A percentile compares a stretch with the other conserved stretches of the same genome.
Evolutionary conservation across 2,329 filamentous ascomycete genomes (phyloP).

Genomic region (Verruconis gallopava): DNA sequence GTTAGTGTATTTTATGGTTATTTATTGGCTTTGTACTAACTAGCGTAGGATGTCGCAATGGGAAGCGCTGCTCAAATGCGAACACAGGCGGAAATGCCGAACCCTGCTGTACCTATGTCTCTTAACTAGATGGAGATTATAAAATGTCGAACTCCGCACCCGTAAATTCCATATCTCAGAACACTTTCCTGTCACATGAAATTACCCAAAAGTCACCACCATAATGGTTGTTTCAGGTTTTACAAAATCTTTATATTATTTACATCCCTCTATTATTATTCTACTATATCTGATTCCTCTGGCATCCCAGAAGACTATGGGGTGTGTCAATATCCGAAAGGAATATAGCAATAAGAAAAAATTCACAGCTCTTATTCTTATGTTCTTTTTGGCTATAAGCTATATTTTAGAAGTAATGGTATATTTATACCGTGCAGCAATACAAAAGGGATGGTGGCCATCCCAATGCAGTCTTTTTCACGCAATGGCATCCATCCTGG

Average conservation of each 20-base stretch:
- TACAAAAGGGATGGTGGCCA: slow-evolving; percentile 8
- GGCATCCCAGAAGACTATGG: slow-evolving; percentile 7
- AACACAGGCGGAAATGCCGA: too few species aligned
- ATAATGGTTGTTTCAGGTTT: background rate
- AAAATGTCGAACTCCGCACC: too few species aligned
- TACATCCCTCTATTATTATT: slow-evolving; percentile 9
- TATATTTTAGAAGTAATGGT: slow-evolving; percentile 6
- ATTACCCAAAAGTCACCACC: background rate
- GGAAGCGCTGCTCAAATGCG: too few species aligned
- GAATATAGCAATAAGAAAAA: background rate
- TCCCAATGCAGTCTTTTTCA: slow-evolving; percentile 9
- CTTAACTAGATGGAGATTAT: too few species aligned
- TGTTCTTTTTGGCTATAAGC: slow-evolving; percentile 9
- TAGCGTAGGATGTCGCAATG: too few species aligned
- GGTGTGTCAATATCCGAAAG: background rate
- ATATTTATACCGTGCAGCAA: slow-evolving; percentile 9
- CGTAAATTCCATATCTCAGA: too few species aligned
- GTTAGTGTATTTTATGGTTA: too few species aligned
- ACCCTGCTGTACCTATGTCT: too few species aligned
- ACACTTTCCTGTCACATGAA: too few species aligned
- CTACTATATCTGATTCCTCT: slow-evolving; percentile 8
- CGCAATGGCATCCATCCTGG: slow-evolving; percentile 7
- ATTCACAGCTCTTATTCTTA: slow-evolving; percentile 7
- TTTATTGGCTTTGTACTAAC: too few species aligned
- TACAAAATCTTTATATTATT: slow-evolving; percentile 8